Evolutionary conservation across 768 basidiomycete genomes (phyloP), one percentile per base, ranked within the genome.

Genomic region (Kwoniella europaea): DNA sequence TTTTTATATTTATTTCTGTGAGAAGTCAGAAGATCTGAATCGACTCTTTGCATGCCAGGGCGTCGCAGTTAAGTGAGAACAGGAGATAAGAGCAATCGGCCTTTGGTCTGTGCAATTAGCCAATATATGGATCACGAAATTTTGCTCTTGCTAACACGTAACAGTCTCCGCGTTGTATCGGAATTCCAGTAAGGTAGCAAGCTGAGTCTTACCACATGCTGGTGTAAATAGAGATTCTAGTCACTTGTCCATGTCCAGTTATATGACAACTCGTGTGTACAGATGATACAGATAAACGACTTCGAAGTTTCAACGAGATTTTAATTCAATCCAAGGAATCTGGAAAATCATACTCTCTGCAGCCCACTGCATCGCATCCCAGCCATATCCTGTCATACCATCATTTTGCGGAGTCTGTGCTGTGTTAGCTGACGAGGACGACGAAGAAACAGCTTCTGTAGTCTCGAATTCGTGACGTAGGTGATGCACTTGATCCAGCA

Each of bases 381-480:
- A 52, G 20, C 52, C 41, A 55, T 64, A 64, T 54, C 27, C 63
- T 35, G 35, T 35, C 35, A 35, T 6, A 4, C 35, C 63, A 64
- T 64, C 50, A 64, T 35, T 20, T 64, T 52, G 50, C 29, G 15
- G 7, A 59, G n/a, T 59, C 22, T 16, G 18, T 16, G 57, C 12
- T 16, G 43, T 16, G 16, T 15, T 22, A 20, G 16, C 46, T 13
- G n/a, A 13, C 2, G 29, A 15, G 15, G 53, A 46, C 2, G 63
- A 18, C 5, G 41, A 20, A 54, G 63, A 64, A 2, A 43, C 10
- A 15, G 27, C 44, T 4, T 53, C 63, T 0, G 46, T 58, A 10
- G 35, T 59, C 71, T 89, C 88, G 12, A 94, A 86, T 78, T 92
- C 88, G 77, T 90, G 88, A 69, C 88, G 86, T 27, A 94, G 87